Evolutionary conservation across 2,329 filamentous ascomycete genomes (phyloP), one percentile per base, ranked within the genome.

Genomic region (Colletotrichum caudatum): DNA sequence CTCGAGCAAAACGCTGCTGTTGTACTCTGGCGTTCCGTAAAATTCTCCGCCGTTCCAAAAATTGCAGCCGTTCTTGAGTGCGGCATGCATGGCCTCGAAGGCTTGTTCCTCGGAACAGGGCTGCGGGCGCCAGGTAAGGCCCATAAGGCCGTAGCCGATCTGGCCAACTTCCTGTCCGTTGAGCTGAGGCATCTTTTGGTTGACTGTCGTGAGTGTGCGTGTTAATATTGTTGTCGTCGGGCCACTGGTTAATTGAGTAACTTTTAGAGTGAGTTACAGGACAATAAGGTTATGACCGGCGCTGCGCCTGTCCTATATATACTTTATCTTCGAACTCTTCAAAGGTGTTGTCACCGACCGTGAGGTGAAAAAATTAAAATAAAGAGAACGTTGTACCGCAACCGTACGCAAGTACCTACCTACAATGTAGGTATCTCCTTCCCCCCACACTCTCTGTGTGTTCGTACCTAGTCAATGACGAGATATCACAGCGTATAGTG

Each of bases 21-120:
- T 91, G 76, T 84, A 84, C 26, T 88, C 82, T 1, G 86, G 85
- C 0, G 83, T 81, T 50, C 91, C 91, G 80, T 93, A 93, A 77
- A 92, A 87, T 76, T 92, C 89, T 73, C 85, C 90, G 48, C 84
- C 89, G 75, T 91, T 92, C 89, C 90, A 92, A 66, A 86, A 82
- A 72, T 80, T 85, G 76, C 80, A 81, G 66, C 85, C 83, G 14
- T 78, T 77, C 33, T 80, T 74, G 16, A 90, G 78, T 7, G 89
- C 82, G 23, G 86, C 83, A 74, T 86, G 86, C 80, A 92, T 83
- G 14, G 88, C 86, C 54, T 84, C 85, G 73, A 90, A 84, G 48
- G 85, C 82, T 72, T 87, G 80, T 44, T 88, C 84, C 18, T 85
- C 77, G 2, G 85, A 78, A 12, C 79, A 78, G 1, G 80, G 79